Evolutionary conservation across 345 rosid species (phyloP), one percentile per base, ranked within the genome.

Genomic region (Sonneratia alba): DNA sequence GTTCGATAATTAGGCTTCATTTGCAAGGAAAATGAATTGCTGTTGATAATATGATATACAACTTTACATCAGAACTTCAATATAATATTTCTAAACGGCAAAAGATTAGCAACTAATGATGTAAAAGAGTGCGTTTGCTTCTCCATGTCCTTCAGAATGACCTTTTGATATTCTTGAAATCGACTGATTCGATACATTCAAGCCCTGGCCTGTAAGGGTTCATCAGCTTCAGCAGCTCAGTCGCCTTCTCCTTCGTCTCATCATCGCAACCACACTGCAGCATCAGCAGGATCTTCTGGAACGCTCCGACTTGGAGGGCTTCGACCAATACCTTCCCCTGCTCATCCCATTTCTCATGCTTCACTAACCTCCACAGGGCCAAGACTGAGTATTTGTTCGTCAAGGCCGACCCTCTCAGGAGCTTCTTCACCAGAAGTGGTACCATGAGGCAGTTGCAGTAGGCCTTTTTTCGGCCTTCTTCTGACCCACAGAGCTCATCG

Each of bases 131-230:
- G 63, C 7, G 9, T 40, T 40, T 8, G 7, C 43, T 4, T 12
- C 63, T 10, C 45, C 9, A 51, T n/a, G 15, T 6, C n/a, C 27
- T 43, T 84, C 83, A 88, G 73, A 88, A 86, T 0, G 92, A 84
- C 69, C 92, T 77, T 56, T 84, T 82, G 42, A 88, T 78, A 74
- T 81, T 81, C 86, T 83, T 86, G 79, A 88, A 88, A 75, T 88
- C 92, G 9, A 71, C 51, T 10, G 90, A 79, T 11, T 88, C 92
- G 18, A 79, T 82, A 76, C 92, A 88, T 56, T 88, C 92, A 67
- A 85, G 65, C 32, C 84, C 84, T 1, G 78, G 71, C 64, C 88
- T 79, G 69, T 82, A 82, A 3, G 90, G 88, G 82, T 85, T 88
- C 86, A 88, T 65, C 27, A 82, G 15, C 63, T 86, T 88, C 85